Percentiles rank a stretch among this genome's conserved stretches.
Evolutionary conservation across 768 basidiomycete genomes (phyloP).

Genomic region (Boletus sp.): DNA sequence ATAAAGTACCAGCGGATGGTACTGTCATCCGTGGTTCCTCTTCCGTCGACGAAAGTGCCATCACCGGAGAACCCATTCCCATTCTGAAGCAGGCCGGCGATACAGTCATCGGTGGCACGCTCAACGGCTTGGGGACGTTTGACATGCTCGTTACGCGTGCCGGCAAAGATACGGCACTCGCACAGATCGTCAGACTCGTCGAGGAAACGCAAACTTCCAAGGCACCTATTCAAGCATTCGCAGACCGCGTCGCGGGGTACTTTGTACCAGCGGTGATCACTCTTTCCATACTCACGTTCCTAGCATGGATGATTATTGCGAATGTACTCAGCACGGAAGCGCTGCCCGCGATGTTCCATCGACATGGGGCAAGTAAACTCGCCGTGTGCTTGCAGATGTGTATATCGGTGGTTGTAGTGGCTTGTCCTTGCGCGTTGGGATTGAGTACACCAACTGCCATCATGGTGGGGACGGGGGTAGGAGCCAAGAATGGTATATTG

Average conservation of each 20-base stretch:
- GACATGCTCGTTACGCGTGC: slow-evolving; percentile 95
- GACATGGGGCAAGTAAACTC: slow-evolving; percentile 78
- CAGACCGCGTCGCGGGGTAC: slow-evolving; percentile 90
- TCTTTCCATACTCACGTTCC: slow-evolving; percentile 78
- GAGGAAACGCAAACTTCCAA: slow-evolving; percentile 98
- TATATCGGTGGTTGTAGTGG: slow-evolving; percentile 96
- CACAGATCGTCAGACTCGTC: slow-evolving; percentile 95
- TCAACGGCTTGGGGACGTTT: slow-evolving; percentile 96
- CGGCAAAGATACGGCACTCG: slow-evolving; percentile 92
- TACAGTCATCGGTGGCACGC: slow-evolving; percentile 90
- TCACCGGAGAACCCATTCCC: slow-evolving; percentile 93
- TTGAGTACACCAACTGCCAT: slow-evolving; percentile 96
- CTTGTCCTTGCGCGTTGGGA: slow-evolving; percentile 96
- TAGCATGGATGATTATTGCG: slow-evolving; percentile 78
- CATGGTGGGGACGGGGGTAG: slow-evolving; percentile 98
- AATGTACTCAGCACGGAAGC: slow-evolving; percentile 49
- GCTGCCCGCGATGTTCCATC: slow-evolving; percentile 83
- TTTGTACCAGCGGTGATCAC: slow-evolving; percentile 92
- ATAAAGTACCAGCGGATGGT: slow-evolving; percentile 95
- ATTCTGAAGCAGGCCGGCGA: slow-evolving; percentile 83
- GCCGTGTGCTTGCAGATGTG: slow-evolving; percentile 95
- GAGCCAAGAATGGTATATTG: slow-evolving; percentile 93
- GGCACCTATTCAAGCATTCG: slow-evolving; percentile 97
- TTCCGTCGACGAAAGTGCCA: slow-evolving; percentile 91
- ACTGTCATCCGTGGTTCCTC: slow-evolving; percentile 84